phyloP scores from a whole-genome alignment of 208 protist genomes.

The Trypanosoma scelopori region DNA sequence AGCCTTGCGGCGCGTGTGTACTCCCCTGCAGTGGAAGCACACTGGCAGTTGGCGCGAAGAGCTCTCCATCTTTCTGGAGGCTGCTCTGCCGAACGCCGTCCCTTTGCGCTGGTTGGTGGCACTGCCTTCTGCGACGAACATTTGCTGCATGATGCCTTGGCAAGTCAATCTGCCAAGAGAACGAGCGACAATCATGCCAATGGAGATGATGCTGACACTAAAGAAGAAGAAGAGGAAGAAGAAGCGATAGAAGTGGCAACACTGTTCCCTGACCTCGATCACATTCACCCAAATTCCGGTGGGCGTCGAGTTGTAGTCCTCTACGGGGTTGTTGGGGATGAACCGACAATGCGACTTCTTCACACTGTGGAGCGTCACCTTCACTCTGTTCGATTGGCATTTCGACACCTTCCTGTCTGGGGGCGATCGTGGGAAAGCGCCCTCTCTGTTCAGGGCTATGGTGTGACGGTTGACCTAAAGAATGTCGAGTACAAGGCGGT shows the following conservation, averaged over 20 bases:
- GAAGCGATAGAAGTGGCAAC: not conserved
- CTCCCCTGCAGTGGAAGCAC: slow-evolving; percentile 64
- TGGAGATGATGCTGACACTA: not conserved
- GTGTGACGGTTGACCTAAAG: slow-evolving; percentile 94
- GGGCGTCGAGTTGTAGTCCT: slow-evolving; percentile 37
- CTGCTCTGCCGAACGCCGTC: slow-evolving; percentile 18
- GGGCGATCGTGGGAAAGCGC: slow-evolving; percentile 37
- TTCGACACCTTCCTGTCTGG: slow-evolving; percentile 61
- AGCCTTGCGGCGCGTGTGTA: slow-evolving; percentile 55
- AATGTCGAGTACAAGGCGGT: slow-evolving; percentile 97
- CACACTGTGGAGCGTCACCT: slow-evolving; percentile 20
- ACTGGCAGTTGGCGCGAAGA: slow-evolving; percentile 47
- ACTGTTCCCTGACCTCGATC: slow-evolving; percentile 36
- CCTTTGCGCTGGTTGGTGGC: slow-evolving; percentile 24
- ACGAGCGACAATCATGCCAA: not conserved
- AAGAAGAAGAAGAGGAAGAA: slow-evolving; percentile 5
- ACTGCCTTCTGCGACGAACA: slow-evolving; percentile 19
- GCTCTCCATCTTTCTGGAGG: slow-evolving; percentile 15
- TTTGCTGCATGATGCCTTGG: slow-evolving; percentile 4
- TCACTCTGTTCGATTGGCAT: slow-evolving; percentile 31
- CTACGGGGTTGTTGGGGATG: slow-evolving; percentile 62
- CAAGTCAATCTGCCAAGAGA: not conserved
- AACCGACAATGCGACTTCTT: slow-evolving; percentile 35
- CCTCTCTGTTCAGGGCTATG: slow-evolving; percentile 91
- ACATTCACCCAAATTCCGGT: slow-evolving; percentile 29